These are phyloP conservation scores for Plectranthus barbatus DNA, from an alignment of 257 asterid genomes.

Conservation along the genomic window DNA sequence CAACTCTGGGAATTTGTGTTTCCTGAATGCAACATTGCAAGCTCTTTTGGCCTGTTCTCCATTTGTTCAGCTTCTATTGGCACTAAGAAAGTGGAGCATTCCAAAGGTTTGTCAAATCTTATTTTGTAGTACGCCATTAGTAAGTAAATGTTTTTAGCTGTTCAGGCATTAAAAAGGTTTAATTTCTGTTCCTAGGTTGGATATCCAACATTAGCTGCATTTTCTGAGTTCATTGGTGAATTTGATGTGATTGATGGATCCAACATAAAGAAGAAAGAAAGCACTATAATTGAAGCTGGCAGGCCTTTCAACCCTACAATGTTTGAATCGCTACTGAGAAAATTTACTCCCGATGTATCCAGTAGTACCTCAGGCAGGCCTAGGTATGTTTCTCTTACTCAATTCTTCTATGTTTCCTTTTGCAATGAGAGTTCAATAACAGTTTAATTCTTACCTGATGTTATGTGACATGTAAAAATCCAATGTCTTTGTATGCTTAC, in stretches of 20 bases:
- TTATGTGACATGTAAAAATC: neutral
- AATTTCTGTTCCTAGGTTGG: slow-evolving; percentile 37
- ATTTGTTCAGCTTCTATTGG: slow-evolving; percentile 65
- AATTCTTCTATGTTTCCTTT: slow-evolving; percentile 1
- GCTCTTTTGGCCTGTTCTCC: slow-evolving; percentile 89
- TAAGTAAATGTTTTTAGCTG: neutral
- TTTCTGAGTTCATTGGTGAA: slow-evolving; percentile 60
- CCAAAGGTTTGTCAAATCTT: slow-evolving; percentile 41
- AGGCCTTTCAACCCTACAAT: slow-evolving; percentile 58
- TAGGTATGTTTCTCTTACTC: slow-evolving; percentile 40
- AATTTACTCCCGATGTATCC: slow-evolving; percentile 78
- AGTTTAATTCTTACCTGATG: neutral
- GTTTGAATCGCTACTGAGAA: slow-evolving; percentile 68
- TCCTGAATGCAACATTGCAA: slow-evolving; percentile 88
- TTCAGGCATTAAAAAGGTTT: neutral
- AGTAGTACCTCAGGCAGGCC: slow-evolving; percentile 54
- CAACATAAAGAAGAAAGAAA: slow-evolving; percentile 42
- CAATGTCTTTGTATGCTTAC: neutral
- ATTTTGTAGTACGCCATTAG: neutral
- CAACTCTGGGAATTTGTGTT: slow-evolving; percentile 87
- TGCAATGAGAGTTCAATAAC: neutral
- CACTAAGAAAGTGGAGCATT: slow-evolving; percentile 40
- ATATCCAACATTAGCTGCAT: slow-evolving; percentile 70
- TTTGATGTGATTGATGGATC: slow-evolving; percentile 53
- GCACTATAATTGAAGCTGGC: slow-evolving; percentile 45